phyloP scores from a whole-genome alignment of 768 basidiomycete species.

The Mrakia blollopis region DNA sequence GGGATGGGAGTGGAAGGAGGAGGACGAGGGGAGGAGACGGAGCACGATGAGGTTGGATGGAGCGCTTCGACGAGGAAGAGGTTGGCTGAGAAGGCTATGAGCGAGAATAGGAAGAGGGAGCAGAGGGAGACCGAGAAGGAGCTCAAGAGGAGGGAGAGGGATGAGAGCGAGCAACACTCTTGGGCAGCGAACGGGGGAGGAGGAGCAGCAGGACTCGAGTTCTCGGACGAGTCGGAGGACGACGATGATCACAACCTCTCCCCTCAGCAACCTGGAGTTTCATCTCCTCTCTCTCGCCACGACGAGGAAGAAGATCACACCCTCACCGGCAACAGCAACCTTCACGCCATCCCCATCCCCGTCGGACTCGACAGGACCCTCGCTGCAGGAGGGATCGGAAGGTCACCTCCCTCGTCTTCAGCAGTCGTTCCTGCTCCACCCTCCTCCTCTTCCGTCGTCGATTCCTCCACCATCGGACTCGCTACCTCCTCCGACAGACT shows the following conservation, averaged over 20 bases:
- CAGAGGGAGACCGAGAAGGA: slow-evolving; percentile 38
- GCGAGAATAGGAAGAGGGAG: slow-evolving; percentile 43
- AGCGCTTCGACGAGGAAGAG: slow-evolving; percentile 39
- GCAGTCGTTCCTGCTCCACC: no score
- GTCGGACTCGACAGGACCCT: background rate
- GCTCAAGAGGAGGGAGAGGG: slow-evolving; percentile 34
- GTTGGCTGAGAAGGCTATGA: slow-evolving; percentile 45
- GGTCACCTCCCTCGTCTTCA: background rate
- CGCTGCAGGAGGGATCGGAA: background rate
- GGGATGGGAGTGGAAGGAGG: slow-evolving; percentile 49
- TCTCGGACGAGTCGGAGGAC: slow-evolving; percentile 52
- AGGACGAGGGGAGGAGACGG: slow-evolving; percentile 31
- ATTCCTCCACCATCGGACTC: background rate
- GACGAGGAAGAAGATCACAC: no score
- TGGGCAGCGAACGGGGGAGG: slow-evolving; percentile 32
- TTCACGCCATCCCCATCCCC: background rate
- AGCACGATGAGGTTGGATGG: slow-evolving; percentile 38
- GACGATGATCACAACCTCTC: slow-evolving; percentile 42
- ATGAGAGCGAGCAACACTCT: slow-evolving; percentile 33
- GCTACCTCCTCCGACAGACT: background rate
- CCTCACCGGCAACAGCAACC: background rate
- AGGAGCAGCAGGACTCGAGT: slow-evolving; percentile 41
- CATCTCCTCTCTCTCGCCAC: background rate
- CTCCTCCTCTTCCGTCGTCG: background rate
- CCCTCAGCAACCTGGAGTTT: background rate